Evolutionary conservation across 768 basidiomycete species (phyloP).

Genomic region (Omphalotus guepiniiformis): DNA sequence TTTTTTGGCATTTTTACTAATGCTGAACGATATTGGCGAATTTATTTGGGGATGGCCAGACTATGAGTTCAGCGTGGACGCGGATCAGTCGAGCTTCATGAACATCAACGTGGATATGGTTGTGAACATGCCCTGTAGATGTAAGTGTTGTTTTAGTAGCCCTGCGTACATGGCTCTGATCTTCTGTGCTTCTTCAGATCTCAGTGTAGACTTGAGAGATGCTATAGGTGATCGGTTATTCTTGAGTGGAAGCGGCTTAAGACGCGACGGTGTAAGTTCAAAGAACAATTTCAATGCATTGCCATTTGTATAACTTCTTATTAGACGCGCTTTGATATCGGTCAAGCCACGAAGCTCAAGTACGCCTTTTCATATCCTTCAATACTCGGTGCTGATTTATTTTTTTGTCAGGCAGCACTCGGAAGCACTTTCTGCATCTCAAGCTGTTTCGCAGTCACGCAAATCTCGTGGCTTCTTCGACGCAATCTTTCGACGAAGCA

Average conservation of each 20-base stretch:
- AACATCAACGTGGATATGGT: constrained; percentile 90
- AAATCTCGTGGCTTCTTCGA: constrained; percentile 72
- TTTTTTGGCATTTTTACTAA: constrained; percentile 63
- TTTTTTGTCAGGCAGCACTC: constrained; percentile 52
- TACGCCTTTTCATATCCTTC: constrained; percentile 21
- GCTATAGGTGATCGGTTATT: constrained; percentile 90
- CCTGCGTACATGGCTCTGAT: neutral
- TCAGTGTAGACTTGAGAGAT: constrained; percentile 88
- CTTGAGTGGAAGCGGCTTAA: constrained; percentile 69
- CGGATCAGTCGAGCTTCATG: constrained; percentile 53
- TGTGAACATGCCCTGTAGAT: constrained; percentile 89
- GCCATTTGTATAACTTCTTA: neutral
- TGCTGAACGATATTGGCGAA: constrained; percentile 87
- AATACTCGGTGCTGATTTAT: neutral
- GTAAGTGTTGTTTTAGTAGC: constrained; percentile 45
- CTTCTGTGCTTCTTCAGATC: constrained; percentile 39
- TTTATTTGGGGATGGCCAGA: constrained; percentile 94
- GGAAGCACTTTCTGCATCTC: constrained; percentile 57
- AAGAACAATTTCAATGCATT: neutral
- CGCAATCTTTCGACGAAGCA: constrained; percentile 41
- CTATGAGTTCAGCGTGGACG: constrained; percentile 85
- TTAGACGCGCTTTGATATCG: constrained; percentile 75
- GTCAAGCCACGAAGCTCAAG: constrained; percentile 74
- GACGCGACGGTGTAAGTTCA: constrained; percentile 71
- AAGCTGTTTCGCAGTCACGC: constrained; percentile 70